Evolutionary conservation across 495 filamentous ascomycete species (phyloP), one percentile per base, ranked within the genome.

Genomic region (Rhypophila decipiens): DNA sequence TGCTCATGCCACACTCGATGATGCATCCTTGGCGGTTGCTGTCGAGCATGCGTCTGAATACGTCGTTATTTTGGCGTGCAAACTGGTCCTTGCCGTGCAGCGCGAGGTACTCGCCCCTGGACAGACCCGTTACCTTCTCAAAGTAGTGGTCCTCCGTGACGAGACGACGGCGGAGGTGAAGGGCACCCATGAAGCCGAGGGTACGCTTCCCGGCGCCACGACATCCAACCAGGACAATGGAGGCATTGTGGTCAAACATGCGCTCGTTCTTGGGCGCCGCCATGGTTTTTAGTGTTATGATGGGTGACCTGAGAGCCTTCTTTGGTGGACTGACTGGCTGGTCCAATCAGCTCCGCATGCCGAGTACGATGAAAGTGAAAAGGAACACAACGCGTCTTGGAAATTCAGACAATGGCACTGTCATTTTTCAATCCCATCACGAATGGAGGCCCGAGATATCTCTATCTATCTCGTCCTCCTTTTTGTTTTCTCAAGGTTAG

Each of bases 151-250:
- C 85, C 42, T 80, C 77, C 45, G 86, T 86, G 39, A 88, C 79
- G 19, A 90, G 71, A 19, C 82, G 78, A 11, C 84, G 76, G 12
- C 79, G 78, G 13, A 84, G 82, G 50, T 82, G 75, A 18, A 83
- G 83, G 3, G 85, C 83, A n/a, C 83, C 79, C 39, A 91, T 86
- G 52, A 90, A 81, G 1, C 82, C 86, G 10, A 91, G 71, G 15
- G 83, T 87, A 4, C 84, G 81, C 59, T 90, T 90, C 12, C 86
- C 86, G 4, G 84, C 82, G 3, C 87, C 85, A 15, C 83, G 82
- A 44, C 85, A 79, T 18, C 87, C 87, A 20, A 89, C 76, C 17
- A 91, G 70, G 1, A 88, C 83, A 42, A 91, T 78, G 1, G 86
- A 87, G 2, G 83, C 80, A 52, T 82, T 72, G 0, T 70, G 61